Percentiles rank a stretch among this genome's conserved stretches.
Evolutionary conservation across 345 rosid species (phyloP).

Genomic region (Alliaria petiolata): DNA sequence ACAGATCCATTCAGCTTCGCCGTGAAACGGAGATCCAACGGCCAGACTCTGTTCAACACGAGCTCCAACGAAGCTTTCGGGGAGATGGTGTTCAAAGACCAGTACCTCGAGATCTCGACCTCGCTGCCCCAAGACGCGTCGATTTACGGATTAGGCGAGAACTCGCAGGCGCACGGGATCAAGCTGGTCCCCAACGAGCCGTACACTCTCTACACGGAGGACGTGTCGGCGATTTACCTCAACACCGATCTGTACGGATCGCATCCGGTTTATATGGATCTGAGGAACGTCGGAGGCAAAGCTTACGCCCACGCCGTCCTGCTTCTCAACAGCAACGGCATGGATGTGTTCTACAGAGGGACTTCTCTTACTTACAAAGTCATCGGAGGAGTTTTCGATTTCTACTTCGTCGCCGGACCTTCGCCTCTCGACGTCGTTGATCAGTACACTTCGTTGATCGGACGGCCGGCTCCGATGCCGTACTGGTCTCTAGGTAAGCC

Average conservation of each 20-base stretch:
- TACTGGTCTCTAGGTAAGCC: constrained; percentile 90
- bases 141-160: constrained; percentile 88
- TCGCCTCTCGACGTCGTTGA: constrained; percentile 74
- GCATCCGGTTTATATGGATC: constrained; percentile 96
- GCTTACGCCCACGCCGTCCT: constrained; percentile 73
- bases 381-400: constrained; percentile 91
- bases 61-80: constrained; percentile 53
- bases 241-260: constrained; percentile 90
- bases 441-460: constrained; percentile 77
- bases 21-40: constrained; percentile 74
- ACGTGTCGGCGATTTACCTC: constrained; percentile 75
- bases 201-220: constrained; percentile 84
- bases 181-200: constrained; percentile 89
- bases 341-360: constrained; percentile 91
- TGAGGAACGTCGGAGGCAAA: constrained; percentile 68
- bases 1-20: constrained; percentile 84
- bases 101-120: constrained; percentile 93
- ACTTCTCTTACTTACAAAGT: constrained; percentile 81
- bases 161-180: constrained; percentile 92
- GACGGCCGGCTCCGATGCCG: constrained; percentile 99
- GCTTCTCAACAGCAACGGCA: constrained; percentile 87
- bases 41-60: constrained; percentile 76
- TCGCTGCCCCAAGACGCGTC: constrained; percentile 77
- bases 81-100: constrained; percentile 84
- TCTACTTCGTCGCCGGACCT: constrained; percentile 85